Base-by-base conservation (phyloP, 805 yeast species). In the Hanseniaspora lachancei region DNA sequence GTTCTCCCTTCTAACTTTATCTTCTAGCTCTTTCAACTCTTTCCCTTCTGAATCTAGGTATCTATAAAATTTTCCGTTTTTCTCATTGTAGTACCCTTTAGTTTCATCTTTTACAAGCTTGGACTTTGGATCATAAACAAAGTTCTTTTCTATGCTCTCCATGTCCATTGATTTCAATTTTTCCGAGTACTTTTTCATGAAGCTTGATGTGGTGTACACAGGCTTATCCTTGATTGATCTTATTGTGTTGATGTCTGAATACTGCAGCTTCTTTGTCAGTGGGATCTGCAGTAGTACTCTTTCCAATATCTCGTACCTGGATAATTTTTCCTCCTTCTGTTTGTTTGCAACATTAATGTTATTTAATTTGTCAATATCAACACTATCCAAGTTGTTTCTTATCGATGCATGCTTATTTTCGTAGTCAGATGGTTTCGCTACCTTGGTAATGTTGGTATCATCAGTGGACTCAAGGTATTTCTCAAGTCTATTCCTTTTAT, bases 221-320 rank as follows among this genome's bases (percentile, higher is more conserved):
- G 96, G 95, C 41, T 79, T 79, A 63, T 88, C 96, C 58, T 81
- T 84, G 54, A 89, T 65, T 35, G 84, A 79, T 49, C 95, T 69
- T 0, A 84, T 75, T 9, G 77, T 66, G 53, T 70, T 71, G 64
- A 65, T 75, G 13, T 35, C 47, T 5, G 41, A 23, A 15, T 52
- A 29, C 35, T 52, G 47, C 1, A 50, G 24, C 24, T 70, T 64
- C 68, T 58, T 49, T 69, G 66, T 60, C 7, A 52, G 24, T 16
- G 55, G 55, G 5, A 52, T 16, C 20, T 42, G 38, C 10, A 52
- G 29, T 20, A 52, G n/a, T 6, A 40, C 46, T 20, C 55, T n/a
- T 38, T 52, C 55, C 12, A 52, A 27, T 13, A 52, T 27, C 38
- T 52, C 55, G 20, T 36, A 52, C 18, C 55, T 40, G 7, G 42